Evolutionary conservation across 192 early-diverging fungal species (phyloP).

Genomic region (Podila epicladia): DNA sequence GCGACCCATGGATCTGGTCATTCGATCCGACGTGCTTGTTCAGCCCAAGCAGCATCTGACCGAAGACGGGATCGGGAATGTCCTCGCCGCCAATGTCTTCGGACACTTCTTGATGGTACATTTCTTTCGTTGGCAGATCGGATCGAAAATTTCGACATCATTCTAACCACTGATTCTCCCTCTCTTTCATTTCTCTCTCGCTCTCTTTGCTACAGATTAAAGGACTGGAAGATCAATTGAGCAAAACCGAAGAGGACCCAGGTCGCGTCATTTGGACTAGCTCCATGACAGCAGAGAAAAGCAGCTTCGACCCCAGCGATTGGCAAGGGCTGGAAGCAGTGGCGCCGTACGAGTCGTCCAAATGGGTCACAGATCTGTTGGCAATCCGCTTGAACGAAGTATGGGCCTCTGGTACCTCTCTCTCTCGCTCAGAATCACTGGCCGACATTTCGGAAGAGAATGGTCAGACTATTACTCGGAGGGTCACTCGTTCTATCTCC

Average conservation of each 20-base stretch:
- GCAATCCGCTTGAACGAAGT: constrained; percentile 50
- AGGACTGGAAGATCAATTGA: constrained; percentile 56
- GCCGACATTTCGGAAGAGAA: background rate
- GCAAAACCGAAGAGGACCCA: constrained; percentile 48
- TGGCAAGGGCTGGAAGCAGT: constrained; percentile 58
- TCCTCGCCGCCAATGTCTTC: constrained; percentile 66
- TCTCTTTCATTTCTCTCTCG: background rate
- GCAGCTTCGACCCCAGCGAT: constrained; percentile 47
- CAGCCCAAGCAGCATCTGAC: constrained; percentile 59
- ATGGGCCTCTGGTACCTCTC: constrained; percentile 3
- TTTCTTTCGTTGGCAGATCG: background rate
- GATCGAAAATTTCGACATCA: too few relatives aligned
- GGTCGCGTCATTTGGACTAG: constrained; percentile 66
- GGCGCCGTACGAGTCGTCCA: constrained; percentile 64
- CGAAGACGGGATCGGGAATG: constrained; percentile 60
- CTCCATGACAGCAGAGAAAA: constrained; percentile 54
- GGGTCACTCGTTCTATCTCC: constrained; percentile 23
- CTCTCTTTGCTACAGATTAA: constrained; percentile 47
- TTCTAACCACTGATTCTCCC: too few relatives aligned
- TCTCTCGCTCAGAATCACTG: background rate
- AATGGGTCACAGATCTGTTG: constrained; percentile 62
- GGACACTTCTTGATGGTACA: constrained; percentile 68
- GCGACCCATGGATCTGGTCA: constrained; percentile 44
- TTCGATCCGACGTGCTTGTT: constrained; percentile 52
- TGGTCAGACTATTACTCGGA: background rate